Percentiles rank a stretch among this genome's conserved stretches.
Evolutionary conservation across 208 protist genomes (phyloP).

Genomic region (Wallacemonas sp.): DNA sequence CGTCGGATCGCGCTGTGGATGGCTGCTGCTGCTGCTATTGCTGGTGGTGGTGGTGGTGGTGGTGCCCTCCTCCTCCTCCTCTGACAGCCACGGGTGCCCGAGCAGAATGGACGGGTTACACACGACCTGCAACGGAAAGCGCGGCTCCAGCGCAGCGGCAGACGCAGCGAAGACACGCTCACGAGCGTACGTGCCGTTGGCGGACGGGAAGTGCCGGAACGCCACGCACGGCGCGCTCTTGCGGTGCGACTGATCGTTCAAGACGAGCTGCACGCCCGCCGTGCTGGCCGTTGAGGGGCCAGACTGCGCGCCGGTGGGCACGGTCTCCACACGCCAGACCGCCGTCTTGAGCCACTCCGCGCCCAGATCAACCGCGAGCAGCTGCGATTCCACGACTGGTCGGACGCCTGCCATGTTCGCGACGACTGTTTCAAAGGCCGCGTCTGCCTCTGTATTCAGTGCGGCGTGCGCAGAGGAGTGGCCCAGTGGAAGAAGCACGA

Average conservation of each 20-base stretch:
- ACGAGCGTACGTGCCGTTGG: slow-evolving; percentile 25
- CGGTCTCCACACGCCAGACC: slow-evolving; percentile 20
- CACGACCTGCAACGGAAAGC: slow-evolving; percentile 73
- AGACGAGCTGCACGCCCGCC: slow-evolving; percentile 67
- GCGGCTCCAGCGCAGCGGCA: slow-evolving; percentile 69
- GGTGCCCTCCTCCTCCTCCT: neutral
- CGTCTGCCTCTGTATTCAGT: neutral
- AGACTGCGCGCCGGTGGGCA: slow-evolving; percentile 2
- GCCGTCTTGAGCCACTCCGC: slow-evolving; percentile 46
- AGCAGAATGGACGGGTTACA: slow-evolving; percentile 62
- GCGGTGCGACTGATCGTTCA: slow-evolving; percentile 94
- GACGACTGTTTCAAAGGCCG: neutral
- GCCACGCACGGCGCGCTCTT: slow-evolving; percentile 90
- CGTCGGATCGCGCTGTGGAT: too few species aligned
- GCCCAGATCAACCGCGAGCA: slow-evolving; percentile 71
- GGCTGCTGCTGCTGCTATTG: too few species aligned
- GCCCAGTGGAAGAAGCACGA: neutral
- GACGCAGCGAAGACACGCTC: slow-evolving; percentile 91
- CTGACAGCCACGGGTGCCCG: slow-evolving; percentile 16
- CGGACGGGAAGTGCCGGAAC: slow-evolving; percentile 65
- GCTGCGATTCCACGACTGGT: slow-evolving; percentile 31
- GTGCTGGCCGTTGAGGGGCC: slow-evolving; percentile 14
- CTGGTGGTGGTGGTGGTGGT: too few species aligned
- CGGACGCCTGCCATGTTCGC: slow-evolving; percentile 6
- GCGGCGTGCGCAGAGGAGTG: neutral